phyloP scores from a whole-genome alignment of 148 eudicot genomes.

The Chenopodium quinoa region DNA sequence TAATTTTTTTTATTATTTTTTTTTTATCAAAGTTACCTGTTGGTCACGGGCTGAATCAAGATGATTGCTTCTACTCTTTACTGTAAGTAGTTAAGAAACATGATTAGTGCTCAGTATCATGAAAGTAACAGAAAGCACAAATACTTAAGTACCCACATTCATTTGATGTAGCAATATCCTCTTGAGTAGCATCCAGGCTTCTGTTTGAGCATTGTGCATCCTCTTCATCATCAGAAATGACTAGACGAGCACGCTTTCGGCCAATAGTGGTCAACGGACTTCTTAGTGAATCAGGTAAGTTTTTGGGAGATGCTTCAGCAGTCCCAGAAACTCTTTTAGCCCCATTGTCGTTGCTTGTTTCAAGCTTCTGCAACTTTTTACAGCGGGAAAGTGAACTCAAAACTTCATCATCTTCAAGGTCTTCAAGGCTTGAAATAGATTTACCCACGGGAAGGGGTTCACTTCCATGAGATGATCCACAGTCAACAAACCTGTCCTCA shows the following conservation, averaged over 20 bases:
- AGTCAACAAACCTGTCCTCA: conserved; percentile 35
- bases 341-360: conserved; percentile 25
- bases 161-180: conserved; percentile 62
- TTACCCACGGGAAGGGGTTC: conserved; percentile 25
- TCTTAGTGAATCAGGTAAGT: conserved; percentile 40
- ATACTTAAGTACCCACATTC: conserved; percentile 52
- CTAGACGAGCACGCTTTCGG: conserved; percentile 72
- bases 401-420: conserved; percentile 45
- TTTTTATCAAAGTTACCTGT: conserved; percentile 39
- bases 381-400: conserved; percentile 38
- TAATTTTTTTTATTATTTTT: no score
- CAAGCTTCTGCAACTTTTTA: conserved; percentile 33
- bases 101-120: conserved; percentile 12
- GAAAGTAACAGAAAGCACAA: background rate
- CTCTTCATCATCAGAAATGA: conserved; percentile 86
- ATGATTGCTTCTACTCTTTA: conserved; percentile 32
- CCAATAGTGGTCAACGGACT: conserved; percentile 46
- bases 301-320: conserved; percentile 36
- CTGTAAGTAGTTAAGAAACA: conserved; percentile 48
- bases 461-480: conserved; percentile 38
- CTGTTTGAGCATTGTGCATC: conserved; percentile 39
- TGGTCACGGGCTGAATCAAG: conserved; percentile 30
- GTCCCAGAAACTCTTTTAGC: conserved; percentile 23
- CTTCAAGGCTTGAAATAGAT: conserved; percentile 35
- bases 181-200: conserved; percentile 33